These are phyloP conservation scores for Penicillium steckii DNA, from an alignment of 495 filamentous ascomycete species.

Conservation along the genomic window DNA sequence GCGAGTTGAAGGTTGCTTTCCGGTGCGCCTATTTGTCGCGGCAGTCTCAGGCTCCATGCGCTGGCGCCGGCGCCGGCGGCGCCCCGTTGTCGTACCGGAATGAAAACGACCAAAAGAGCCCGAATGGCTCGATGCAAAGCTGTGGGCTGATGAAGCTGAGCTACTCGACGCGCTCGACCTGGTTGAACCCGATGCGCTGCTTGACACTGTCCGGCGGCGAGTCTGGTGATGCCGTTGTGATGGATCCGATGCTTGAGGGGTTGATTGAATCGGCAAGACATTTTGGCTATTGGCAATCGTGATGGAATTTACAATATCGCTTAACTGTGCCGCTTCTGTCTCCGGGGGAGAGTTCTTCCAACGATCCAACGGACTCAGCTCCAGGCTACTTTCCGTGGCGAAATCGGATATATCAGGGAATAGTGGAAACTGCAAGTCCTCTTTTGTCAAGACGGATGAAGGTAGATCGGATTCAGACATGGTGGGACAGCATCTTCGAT, in stretches of 20 bases:
- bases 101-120: conserved; percentile 50
- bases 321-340: conserved; percentile 3
- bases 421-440: no score
- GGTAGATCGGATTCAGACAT: no score
- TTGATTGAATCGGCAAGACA: no score
- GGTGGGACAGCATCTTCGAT: no score
- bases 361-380: conserved; percentile 1
- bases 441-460: no score
- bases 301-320: conserved; percentile 1
- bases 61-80: background rate
- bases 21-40: conserved; percentile 16
- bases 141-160: conserved; percentile 40
- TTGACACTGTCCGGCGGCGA: no score
- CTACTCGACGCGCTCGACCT: conserved; percentile 10
- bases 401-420: no score
- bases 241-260: no score
- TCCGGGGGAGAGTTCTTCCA: conserved; percentile 7
- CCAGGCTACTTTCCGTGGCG: no score
- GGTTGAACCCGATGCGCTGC: no score
- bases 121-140: conserved; percentile 51
- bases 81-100: background rate
- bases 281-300: background rate
- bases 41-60: background rate
- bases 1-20: conserved; percentile 4
- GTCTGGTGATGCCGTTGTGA: background rate